These are phyloP conservation scores for Xerocomellus amylosporus DNA, from an alignment of 768 basidiomycete species.

Conservation along the genomic window DNA sequence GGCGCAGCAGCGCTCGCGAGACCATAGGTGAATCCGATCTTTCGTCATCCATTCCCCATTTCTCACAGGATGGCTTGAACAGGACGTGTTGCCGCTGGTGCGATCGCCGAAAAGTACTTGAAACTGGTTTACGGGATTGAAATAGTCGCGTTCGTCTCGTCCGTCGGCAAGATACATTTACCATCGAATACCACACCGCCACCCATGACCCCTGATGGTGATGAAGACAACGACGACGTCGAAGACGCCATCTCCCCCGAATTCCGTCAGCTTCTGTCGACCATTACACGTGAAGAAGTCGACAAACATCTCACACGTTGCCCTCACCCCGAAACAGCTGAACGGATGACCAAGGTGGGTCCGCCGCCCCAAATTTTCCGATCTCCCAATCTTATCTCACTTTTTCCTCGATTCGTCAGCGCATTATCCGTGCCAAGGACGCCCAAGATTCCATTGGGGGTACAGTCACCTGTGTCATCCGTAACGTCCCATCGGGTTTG, in stretches of 20 bases:
- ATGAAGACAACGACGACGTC: conserved; percentile 57
- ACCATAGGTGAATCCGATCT: conserved; percentile 69
- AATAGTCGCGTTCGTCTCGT: conserved; percentile 95
- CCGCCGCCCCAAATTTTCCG: neutral
- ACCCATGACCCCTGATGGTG: conserved; percentile 40
- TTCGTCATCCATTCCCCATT: neutral
- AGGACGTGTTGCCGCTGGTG: conserved; percentile 97
- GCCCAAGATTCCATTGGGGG: conserved; percentile 93
- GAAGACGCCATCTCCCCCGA: conserved; percentile 81
- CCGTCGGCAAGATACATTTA: conserved; percentile 89
- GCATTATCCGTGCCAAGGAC: conserved; percentile 91
- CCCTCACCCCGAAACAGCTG: conserved; percentile 85
- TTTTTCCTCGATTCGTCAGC: conserved; percentile 43
- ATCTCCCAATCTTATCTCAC: conserved; percentile 36
- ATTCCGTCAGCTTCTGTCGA: conserved; percentile 74
- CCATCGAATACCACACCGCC: conserved; percentile 50
- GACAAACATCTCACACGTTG: conserved; percentile 87
- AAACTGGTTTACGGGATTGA: conserved; percentile 84
- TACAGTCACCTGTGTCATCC: conserved; percentile 95
- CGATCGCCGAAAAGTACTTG: conserved; percentile 96
- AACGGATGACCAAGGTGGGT: conserved; percentile 81
- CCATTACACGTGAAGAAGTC: conserved; percentile 81
- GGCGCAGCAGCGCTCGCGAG: conserved; percentile 91
- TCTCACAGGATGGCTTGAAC: conserved; percentile 8
- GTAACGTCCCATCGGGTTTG: conserved; percentile 83